Conservation (phyloP, 495 filamentous ascomycete genomes). For the Lasiosphaeris hirsuta region DNA sequence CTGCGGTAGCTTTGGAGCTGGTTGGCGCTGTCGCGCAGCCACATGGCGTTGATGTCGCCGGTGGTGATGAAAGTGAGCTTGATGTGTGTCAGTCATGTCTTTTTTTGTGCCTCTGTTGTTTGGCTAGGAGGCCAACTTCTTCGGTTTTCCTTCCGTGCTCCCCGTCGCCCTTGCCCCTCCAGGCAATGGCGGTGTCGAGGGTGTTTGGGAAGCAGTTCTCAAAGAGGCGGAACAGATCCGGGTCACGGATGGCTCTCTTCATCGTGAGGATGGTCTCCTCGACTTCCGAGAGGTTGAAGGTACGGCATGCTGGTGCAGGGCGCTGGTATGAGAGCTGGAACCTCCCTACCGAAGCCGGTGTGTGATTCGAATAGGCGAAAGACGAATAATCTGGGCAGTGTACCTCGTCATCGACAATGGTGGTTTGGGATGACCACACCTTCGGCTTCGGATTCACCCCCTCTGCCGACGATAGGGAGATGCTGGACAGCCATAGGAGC, state of each 20-base stretch:
- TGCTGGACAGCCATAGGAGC: too few species aligned
- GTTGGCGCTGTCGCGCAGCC: slow-evolving; percentile 65
- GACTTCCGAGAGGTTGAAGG: slow-evolving; percentile 53
- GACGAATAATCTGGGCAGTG: slow-evolving; percentile 53
- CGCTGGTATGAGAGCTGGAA: slow-evolving; percentile 55
- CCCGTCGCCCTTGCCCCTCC: slow-evolving; percentile 53
- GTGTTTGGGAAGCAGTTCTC: slow-evolving; percentile 65
- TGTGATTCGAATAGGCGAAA: slow-evolving; percentile 45
- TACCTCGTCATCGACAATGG: background rate
- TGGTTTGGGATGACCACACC: background rate
- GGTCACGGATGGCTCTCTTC: slow-evolving; percentile 52
- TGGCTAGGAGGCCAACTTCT: background rate
- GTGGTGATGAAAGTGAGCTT: slow-evolving; percentile 48
- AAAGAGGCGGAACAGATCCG: slow-evolving; percentile 64
- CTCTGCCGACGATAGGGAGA: too few species aligned
- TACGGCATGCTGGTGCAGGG: slow-evolving; percentile 55
- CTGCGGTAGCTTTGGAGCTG: slow-evolving; percentile 63
- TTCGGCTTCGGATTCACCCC: background rate
- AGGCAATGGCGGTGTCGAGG: slow-evolving; percentile 64
- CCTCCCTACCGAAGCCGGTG: slow-evolving; percentile 43
- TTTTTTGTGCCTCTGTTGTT: background rate
- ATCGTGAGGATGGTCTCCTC: slow-evolving; percentile 52
- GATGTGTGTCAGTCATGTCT: background rate
- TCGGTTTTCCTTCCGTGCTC: slow-evolving; percentile 31
- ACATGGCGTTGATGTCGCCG: slow-evolving; percentile 73